phyloP scores from a whole-genome alignment of 805 yeast species.

The Candida ulmi region DNA sequence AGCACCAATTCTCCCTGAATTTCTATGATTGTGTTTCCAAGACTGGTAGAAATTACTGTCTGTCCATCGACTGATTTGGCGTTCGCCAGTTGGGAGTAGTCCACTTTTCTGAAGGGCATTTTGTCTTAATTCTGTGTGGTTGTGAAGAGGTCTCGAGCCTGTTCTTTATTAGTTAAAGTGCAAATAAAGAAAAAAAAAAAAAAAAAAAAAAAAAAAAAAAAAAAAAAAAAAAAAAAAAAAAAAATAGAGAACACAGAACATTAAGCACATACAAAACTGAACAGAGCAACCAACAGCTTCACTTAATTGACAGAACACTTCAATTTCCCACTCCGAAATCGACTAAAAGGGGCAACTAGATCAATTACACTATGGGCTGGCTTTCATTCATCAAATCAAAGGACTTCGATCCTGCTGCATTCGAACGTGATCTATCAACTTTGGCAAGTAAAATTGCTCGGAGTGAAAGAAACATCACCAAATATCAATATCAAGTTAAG shows the following conservation, averaged over 20 bases:
- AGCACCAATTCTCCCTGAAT: conserved; percentile 69
- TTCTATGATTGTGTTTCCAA: conserved; percentile 58
- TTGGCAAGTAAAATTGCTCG: conserved; percentile 28
- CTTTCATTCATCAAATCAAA: conserved; percentile 14
- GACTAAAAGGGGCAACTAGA: too few relatives aligned
- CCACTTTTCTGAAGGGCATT: conserved; percentile 13
- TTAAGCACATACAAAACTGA: too few relatives aligned
- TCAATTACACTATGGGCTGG: conserved; percentile 5
- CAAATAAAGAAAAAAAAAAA: too few relatives aligned
- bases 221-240: neutral
- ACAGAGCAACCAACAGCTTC: too few relatives aligned
- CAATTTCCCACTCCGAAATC: too few relatives aligned
- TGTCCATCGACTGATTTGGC: conserved; percentile 1
- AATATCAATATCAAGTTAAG: conserved; percentile 3
- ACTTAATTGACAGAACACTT: neutral
- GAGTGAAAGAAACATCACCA: conserved; percentile 18
- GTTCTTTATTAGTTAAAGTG: neutral
- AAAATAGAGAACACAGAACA: too few relatives aligned
- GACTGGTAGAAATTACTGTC: conserved; percentile 38
- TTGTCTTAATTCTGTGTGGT: neutral
- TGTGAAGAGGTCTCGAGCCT: too few relatives aligned
- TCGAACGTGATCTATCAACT: conserved; percentile 33
- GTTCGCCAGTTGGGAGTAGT: conserved; percentile 6
- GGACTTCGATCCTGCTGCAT: conserved; percentile 32
- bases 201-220: too few relatives aligned